Percentiles rank a stretch among this genome's conserved stretches.
Conservation (phyloP, 352 stramenopile species). For the Plasmopara halstedii region DNA sequence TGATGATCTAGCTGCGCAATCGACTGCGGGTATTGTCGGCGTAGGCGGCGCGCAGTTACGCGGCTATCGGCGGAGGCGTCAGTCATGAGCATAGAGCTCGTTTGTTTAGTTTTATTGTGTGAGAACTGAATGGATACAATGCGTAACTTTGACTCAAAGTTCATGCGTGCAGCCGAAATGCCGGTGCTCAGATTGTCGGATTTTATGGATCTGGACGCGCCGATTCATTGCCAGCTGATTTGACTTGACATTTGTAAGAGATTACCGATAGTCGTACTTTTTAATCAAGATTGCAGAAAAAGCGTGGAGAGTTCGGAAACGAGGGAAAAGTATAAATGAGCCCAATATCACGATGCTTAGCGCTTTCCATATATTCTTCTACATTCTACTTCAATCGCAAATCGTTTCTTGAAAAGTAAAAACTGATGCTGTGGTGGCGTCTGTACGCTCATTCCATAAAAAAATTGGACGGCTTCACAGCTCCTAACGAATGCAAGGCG, state of each 20-base stretch:
- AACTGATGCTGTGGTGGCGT: too few relatives aligned
- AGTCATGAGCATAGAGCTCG: slow-evolving; percentile 2
- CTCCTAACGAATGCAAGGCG: too few relatives aligned
- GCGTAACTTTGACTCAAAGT: neutral
- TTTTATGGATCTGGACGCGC: neutral
- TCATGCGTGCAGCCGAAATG: slow-evolving; percentile 7
- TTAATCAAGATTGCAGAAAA: slow-evolving; percentile 5
- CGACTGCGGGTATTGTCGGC: slow-evolving; percentile 21
- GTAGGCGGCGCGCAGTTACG: slow-evolving; percentile 13
- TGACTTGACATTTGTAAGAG: slow-evolving; percentile 2
- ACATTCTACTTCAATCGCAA: too few relatives aligned
- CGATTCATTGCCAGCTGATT: slow-evolving; percentile 9
- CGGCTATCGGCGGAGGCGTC: slow-evolving; percentile 11
- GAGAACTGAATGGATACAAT: slow-evolving; percentile 13
- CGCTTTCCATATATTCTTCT: too few relatives aligned
- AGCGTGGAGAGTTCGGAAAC: slow-evolving; percentile 15
- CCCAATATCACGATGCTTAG: too few relatives aligned
- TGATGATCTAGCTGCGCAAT: slow-evolving; percentile 29
- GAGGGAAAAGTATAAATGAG: too few relatives aligned
- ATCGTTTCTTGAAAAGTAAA: too few relatives aligned
- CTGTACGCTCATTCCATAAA: too few relatives aligned
- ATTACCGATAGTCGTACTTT: neutral
- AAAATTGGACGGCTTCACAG: too few relatives aligned
- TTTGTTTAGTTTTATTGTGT: slow-evolving; percentile 13
- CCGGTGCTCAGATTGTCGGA: slow-evolving; percentile 5